phyloP scores from a whole-genome alignment of 2,329 filamentous ascomycete species.

The Ophiostoma piceae region DNA sequence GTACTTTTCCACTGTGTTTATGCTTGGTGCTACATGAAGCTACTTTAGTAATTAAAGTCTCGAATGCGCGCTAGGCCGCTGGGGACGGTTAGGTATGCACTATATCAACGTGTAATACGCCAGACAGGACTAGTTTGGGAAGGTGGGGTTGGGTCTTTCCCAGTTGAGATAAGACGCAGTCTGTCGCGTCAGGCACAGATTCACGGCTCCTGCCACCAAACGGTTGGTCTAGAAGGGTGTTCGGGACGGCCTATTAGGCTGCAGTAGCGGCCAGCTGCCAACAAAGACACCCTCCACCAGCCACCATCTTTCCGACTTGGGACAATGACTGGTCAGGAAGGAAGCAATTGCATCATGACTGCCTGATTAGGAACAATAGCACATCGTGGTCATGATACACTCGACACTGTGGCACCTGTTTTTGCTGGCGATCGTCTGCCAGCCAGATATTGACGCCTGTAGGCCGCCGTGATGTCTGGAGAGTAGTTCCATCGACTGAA shows the following conservation, averaged over 20 bases:
- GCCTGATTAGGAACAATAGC: not conserved
- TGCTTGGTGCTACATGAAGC: not conserved
- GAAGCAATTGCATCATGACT: not conserved
- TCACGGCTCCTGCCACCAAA: constrained; percentile 4
- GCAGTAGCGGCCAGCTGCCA: constrained; percentile 10
- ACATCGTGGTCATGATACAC: not conserved
- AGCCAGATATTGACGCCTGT: not conserved
- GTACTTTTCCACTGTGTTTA: not conserved
- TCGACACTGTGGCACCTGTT: too few relatives aligned
- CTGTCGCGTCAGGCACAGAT: constrained; percentile 2
- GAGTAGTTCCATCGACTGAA: not conserved
- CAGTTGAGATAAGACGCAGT: not conserved
- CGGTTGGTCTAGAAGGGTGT: constrained; percentile 13
- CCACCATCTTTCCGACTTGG: constrained; percentile 12
- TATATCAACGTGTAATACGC: not conserved
- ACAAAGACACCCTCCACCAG: constrained; percentile 19
- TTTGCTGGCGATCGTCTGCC: not conserved
- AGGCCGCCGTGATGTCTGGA: not conserved
- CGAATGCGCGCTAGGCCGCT: constrained; percentile 19
- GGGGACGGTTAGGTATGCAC: constrained; percentile 1
- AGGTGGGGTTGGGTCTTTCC: constrained; percentile 11
- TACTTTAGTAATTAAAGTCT: constrained; percentile 16
- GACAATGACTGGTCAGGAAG: not conserved
- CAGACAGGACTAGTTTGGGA: not conserved
- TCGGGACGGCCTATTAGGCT: not conserved